Evolutionary conservation across 805 yeast species (phyloP), one percentile per base, ranked within the genome.

Genomic region (Candida patagonica): DNA sequence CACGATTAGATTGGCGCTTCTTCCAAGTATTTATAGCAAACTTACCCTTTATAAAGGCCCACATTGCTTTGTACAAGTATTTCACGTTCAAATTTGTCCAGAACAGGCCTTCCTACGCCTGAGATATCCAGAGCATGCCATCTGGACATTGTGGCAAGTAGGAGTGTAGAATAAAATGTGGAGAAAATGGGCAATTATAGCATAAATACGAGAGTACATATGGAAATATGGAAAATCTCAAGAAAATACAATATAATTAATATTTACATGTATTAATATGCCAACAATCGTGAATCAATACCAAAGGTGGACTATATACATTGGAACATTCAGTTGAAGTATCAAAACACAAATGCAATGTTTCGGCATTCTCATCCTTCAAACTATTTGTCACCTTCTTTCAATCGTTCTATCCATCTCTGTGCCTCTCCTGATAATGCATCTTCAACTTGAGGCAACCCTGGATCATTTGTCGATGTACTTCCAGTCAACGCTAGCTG

Each of bases 1-100:
- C 15, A 19, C 9, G 6, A 34, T 35, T 26, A 38, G 30, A 4
- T 6, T n/a, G 17, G 26, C 27, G 15, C 13, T n/a, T 25, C n/a
- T 25, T 15, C 24, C 27, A 21, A 17, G 8, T 20, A 10, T 9
- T 13, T 24, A 7, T 13, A 25, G 30, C 8, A 10, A n/a, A 30
- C 55, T 13, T 32, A 51, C 55, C 61, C 94, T 50, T 81, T 88
- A 54, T 88, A 88, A 2, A 88, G 57, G 0, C 96, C 96, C 1
- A 84, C 71, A 16, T 65, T 60, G 38, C 66, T 68, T 42, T 69
- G 76, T 1, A 78, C 73, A 2, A 66, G 53, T 2, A 78, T 57
- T 46, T 74, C 77, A 26, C 63, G 60, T 51, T 80, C 88, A 30
- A 42, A 41, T n/a, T 50, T 47, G 6, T 38, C 44, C 19, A 63